phyloP scores from a whole-genome alignment of 305 asterid genomes.

The Fraxinus angustifolia region DNA sequence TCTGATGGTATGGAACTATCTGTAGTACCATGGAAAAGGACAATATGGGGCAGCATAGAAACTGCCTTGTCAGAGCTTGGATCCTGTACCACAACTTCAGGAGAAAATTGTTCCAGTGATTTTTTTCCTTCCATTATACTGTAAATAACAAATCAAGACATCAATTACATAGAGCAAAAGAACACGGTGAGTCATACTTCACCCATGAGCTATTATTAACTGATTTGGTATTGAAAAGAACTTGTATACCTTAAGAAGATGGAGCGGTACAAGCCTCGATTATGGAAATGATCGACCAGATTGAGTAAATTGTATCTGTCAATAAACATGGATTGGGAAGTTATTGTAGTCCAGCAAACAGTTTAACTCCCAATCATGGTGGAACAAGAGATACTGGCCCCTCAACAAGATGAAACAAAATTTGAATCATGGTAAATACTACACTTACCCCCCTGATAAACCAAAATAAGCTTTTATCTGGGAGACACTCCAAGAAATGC shows the following conservation, averaged over 20 bases:
- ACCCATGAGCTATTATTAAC: not conserved
- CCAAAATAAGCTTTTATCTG: constrained; percentile 96
- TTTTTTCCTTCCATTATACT: constrained; percentile 97
- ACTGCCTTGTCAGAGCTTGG: constrained; percentile 39
- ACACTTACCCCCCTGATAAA: constrained; percentile 89
- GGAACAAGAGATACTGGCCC: constrained; percentile 16
- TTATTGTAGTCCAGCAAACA: constrained; percentile 2
- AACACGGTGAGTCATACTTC: constrained; percentile 1
- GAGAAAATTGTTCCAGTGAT: constrained; percentile 67
- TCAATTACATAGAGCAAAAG: constrained; percentile 6
- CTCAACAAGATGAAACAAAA: constrained; percentile 24
- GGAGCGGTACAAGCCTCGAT: constrained; percentile 88
- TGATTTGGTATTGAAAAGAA: constrained; percentile 4
- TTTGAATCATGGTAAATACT: not conserved
- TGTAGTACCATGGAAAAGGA: constrained; percentile 77
- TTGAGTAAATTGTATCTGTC: constrained; percentile 76
- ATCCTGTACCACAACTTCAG: constrained; percentile 62
- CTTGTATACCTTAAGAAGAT: constrained; percentile 70
- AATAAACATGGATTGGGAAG: constrained; percentile 15
- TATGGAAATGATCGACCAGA: constrained; percentile 83
- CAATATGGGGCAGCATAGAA: constrained; percentile 59
- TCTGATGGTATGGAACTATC: constrained; percentile 80
- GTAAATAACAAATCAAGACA: constrained; percentile 24
- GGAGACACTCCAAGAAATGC: constrained; percentile 71
- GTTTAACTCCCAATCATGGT: constrained; percentile 4